Percentiles rank a stretch among this genome's conserved stretches.
phyloP scores from a whole-genome alignment of 306 rosid species.

The Glycyrrhiza uralensis region DNA sequence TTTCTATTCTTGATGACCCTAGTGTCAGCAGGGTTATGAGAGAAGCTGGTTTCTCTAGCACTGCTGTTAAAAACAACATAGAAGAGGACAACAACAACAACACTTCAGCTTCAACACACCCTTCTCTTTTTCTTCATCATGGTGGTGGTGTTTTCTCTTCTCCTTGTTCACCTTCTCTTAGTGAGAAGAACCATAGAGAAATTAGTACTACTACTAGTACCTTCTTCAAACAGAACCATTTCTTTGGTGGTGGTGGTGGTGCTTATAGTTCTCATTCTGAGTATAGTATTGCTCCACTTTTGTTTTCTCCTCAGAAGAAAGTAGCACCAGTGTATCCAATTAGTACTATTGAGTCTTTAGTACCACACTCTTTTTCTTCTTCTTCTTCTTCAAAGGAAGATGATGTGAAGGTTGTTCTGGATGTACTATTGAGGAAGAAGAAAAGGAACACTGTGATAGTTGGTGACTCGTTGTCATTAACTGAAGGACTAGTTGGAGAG shows the following conservation, averaged over 20 bases:
- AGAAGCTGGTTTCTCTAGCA: slow-evolving; percentile 92
- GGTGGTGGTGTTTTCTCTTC: slow-evolving; percentile 77
- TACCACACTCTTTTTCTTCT: slow-evolving; percentile 12
- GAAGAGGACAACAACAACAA: too few relatives aligned
- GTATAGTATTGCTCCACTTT: too few relatives aligned
- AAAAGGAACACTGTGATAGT: slow-evolving; percentile 77
- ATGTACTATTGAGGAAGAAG: slow-evolving; percentile 54
- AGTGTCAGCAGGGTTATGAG: slow-evolving; percentile 96
- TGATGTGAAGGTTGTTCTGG: slow-evolving; percentile 60
- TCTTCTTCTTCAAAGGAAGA: slow-evolving; percentile 59
- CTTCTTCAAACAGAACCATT: slow-evolving; percentile 44
- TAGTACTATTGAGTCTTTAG: neutral
- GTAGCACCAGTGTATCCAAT: slow-evolving; percentile 3
- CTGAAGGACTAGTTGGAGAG: slow-evolving; percentile 66
- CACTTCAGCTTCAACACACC: slow-evolving; percentile 31
- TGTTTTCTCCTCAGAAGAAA: slow-evolving; percentile 62
- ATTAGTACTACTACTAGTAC: neutral
- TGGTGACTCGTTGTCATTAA: slow-evolving; percentile 55
- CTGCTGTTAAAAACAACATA: slow-evolving; percentile 62
- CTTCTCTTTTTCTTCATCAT: slow-evolving; percentile 50
- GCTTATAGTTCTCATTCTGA: too few relatives aligned
- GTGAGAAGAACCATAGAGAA: slow-evolving; percentile 22
- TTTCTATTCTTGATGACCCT: slow-evolving; percentile 93
- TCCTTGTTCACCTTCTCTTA: slow-evolving; percentile 72
- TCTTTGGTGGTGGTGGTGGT: slow-evolving; percentile 21